A percentile compares a stretch with the other conserved stretches of the same genome.
Conservation (phyloP, 2,329 filamentous ascomycete species). For the Paraconiothyrium sp. region DNA sequence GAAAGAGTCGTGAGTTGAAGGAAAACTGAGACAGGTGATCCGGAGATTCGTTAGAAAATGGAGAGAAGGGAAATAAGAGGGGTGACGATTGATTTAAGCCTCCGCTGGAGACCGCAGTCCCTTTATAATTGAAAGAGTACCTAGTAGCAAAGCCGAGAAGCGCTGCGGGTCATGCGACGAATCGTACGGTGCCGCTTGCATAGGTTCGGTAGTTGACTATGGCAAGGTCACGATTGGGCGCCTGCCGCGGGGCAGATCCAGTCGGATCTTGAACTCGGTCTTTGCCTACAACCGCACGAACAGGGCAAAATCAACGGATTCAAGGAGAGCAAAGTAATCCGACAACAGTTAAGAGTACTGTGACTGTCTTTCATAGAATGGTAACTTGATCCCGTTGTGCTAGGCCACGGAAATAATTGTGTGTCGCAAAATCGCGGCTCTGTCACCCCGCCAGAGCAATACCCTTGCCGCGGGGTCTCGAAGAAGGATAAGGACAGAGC, state of each 20-base stretch:
- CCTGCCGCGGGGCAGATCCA: background rate
- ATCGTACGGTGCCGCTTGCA: background rate
- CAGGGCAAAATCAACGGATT: background rate
- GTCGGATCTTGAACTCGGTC: background rate
- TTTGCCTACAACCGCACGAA: background rate
- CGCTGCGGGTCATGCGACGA: background rate
- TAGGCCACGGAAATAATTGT: background rate
- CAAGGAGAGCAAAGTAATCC: background rate
- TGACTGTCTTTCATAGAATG: background rate
- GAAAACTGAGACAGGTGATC: background rate
- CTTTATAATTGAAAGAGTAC: background rate
- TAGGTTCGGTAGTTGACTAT: slow-evolving; percentile 3
- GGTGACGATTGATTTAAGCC: background rate
- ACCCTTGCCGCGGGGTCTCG: background rate
- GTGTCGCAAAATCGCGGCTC: background rate
- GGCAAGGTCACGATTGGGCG: background rate
- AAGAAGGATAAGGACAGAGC: background rate
- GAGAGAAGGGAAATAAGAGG: background rate
- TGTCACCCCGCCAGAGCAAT: background rate
- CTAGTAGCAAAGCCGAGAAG: slow-evolving; percentile 1
- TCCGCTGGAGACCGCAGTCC: background rate
- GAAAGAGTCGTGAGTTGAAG: background rate
- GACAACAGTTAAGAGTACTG: background rate
- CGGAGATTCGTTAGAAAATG: background rate
- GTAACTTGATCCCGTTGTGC: background rate